phyloP scores from a whole-genome alignment of 148 eudicot genomes.

The Rhododendron vialii region DNA sequence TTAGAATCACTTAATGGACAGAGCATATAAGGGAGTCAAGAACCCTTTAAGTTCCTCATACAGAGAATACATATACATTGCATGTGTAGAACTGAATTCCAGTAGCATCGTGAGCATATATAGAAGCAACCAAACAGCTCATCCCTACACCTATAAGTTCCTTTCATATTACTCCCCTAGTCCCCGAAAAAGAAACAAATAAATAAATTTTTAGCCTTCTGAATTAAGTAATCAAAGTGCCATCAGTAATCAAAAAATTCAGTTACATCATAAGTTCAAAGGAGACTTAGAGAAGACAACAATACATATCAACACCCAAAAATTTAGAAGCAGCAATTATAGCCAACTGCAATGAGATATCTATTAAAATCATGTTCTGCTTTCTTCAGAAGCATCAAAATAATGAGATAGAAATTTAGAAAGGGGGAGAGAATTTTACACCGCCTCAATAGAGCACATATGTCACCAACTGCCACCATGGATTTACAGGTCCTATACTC shows the following conservation, averaged over 20 bases:
- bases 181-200: not conserved
- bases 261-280: not conserved
- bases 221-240: not conserved
- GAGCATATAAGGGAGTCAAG: not conserved
- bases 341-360: not conserved
- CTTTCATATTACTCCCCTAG: not conserved
- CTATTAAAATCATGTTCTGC: not conserved
- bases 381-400: not conserved
- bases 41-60: not conserved
- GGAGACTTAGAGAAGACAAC: not conserved
- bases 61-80: not conserved
- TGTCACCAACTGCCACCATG: not conserved
- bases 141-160: not conserved
- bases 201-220: not conserved
- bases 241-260: not conserved
- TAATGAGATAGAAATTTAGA: not conserved
- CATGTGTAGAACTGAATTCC: not conserved
- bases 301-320: not conserved
- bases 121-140: not conserved
- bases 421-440: not conserved
- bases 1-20: not conserved
- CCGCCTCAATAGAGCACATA: not conserved
- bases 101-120: not conserved
- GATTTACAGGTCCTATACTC: not conserved
- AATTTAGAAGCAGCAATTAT: not conserved